Evolutionary conservation across 2,329 filamentous ascomycete genomes (phyloP).

Genomic region (Botryotinia globosa): DNA sequence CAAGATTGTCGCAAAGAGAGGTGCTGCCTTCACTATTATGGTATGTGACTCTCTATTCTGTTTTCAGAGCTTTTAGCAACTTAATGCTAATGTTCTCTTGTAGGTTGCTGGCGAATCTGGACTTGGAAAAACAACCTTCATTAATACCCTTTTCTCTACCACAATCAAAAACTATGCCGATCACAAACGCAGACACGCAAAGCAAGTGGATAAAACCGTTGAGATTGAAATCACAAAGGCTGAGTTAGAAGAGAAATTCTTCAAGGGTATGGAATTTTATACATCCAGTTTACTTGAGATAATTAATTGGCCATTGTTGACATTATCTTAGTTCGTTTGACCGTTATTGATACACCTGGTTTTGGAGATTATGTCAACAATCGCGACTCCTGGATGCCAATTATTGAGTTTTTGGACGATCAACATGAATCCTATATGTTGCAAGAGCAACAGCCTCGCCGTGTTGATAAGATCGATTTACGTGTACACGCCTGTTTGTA

Average conservation of each 20-base stretch:
- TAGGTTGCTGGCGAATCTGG: slow-evolving; percentile 98
- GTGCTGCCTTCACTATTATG: slow-evolving; percentile 99
- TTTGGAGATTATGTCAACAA: slow-evolving; percentile 99
- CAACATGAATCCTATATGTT: slow-evolving; percentile 99
- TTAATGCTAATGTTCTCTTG: slow-evolving; percentile 20
- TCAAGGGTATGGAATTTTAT: slow-evolving; percentile 73
- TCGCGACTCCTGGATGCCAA: slow-evolving; percentile 99
- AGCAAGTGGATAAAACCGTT: slow-evolving; percentile 99
- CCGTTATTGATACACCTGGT: slow-evolving; percentile 97
- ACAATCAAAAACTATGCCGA: slow-evolving; percentile 99
- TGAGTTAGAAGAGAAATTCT: slow-evolving; percentile 99
- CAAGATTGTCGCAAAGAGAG: slow-evolving; percentile 77
- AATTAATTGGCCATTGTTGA: slow-evolving; percentile 24
- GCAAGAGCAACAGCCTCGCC: slow-evolving; percentile 98
- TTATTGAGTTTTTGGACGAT: slow-evolving; percentile 99
- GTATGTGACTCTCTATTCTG: slow-evolving; percentile 47
- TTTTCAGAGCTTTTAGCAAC: background rate
- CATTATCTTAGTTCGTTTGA: slow-evolving; percentile 74
- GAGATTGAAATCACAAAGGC: slow-evolving; percentile 99
- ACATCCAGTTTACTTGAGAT: background rate
- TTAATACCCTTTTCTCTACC: slow-evolving; percentile 99
- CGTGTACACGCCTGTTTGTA: slow-evolving; percentile 98
- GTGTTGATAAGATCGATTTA: slow-evolving; percentile 98
- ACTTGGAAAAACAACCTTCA: slow-evolving; percentile 98
- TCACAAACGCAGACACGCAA: slow-evolving; percentile 97